phyloP scores from a whole-genome alignment of 2,329 filamentous ascomycete species.

The Colletotrichum caudatum region DNA sequence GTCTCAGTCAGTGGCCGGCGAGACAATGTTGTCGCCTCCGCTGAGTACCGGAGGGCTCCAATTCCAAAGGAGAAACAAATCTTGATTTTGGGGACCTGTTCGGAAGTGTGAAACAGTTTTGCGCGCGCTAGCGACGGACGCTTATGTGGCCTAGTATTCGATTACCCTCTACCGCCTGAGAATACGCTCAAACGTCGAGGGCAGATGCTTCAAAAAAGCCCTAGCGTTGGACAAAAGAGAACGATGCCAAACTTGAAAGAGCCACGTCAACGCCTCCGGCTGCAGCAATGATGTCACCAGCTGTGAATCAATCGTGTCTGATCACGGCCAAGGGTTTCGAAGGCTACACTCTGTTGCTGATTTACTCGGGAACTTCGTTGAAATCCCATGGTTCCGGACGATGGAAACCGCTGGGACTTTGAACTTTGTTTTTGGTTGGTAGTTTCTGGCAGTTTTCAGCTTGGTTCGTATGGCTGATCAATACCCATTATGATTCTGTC shows the following conservation, averaged over 20 bases:
- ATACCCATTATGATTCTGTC: neutral
- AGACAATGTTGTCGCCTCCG: neutral
- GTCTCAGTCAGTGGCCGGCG: slow-evolving; percentile 17
- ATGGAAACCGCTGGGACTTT: neutral
- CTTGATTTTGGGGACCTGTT: slow-evolving; percentile 34
- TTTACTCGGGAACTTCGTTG: neutral
- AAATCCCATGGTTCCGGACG: neutral
- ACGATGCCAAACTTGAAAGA: neutral
- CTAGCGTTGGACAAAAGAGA: slow-evolving; percentile 19
- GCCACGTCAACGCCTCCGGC: slow-evolving; percentile 25
- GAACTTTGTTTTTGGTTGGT: neutral
- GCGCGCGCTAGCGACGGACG: slow-evolving; percentile 23
- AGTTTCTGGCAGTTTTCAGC: neutral
- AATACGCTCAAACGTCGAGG: slow-evolving; percentile 29
- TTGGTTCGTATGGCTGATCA: neutral
- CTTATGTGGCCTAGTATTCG: slow-evolving; percentile 11
- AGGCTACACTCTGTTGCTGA: neutral
- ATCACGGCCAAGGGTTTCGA: neutral
- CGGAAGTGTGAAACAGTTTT: slow-evolving; percentile 30
- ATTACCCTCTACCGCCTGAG: neutral
- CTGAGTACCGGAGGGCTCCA: slow-evolving; percentile 2
- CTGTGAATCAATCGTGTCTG: neutral
- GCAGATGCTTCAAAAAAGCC: slow-evolving; percentile 23
- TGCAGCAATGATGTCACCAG: slow-evolving; percentile 33
- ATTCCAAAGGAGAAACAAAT: slow-evolving; percentile 3